Base-by-base conservation (phyloP, 768 basidiomycete genomes). In the Termitomyces sp. region DNA sequence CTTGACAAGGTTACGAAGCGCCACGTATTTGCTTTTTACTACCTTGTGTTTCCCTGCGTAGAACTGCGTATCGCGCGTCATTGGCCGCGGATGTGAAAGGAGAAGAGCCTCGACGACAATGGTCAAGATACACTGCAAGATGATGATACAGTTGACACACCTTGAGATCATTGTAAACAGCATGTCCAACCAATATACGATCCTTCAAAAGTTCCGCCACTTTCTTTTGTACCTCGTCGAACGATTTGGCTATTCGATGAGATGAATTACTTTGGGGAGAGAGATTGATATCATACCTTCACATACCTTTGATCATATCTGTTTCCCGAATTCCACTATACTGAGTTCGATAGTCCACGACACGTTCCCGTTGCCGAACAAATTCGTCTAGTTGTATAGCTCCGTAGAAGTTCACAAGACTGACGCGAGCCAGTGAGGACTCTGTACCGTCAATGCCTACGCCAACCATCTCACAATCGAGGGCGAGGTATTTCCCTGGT, bases 401-500 rank as follows among this genome's bases (percentile, higher is more conserved):
- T 0, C 96, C 96, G 59, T 91, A 77, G 68, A 85, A 96, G 71
- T 98, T 96, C 56, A 98, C 93, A 40, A 97, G 68, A 51, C 89
- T 91, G 61, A 96, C 91, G 33, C 95, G 86, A 1, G 94, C 95
- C 14, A 97, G 80, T 0, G 89, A 87, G 0, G 91, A 93, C 68
- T 96, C 93, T 3, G 72, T 72, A 22, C 92, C 93, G 26, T 87
- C 80, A n/a, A 84, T 79, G 0, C 94, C 94, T n/a, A 96, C 82
- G 5, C 95, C 95, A 12, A 98, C 95, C 94, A 98, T 97, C 72
- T 98, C 96, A 65, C 96, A 98, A 72, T 99, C 96, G 30, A 99
- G 76, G 0, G 93, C 86, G 43, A 97, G 74, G 61, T 89, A 89
- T 66, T 82, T 87, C 48, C 89, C 89, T 4, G 84, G 83, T 47